Percentiles rank a stretch among this genome's conserved stretches.
Evolutionary conservation across 2,329 filamentous ascomycete genomes (phyloP).

Genomic region (Cryphonectria naterciae): DNA sequence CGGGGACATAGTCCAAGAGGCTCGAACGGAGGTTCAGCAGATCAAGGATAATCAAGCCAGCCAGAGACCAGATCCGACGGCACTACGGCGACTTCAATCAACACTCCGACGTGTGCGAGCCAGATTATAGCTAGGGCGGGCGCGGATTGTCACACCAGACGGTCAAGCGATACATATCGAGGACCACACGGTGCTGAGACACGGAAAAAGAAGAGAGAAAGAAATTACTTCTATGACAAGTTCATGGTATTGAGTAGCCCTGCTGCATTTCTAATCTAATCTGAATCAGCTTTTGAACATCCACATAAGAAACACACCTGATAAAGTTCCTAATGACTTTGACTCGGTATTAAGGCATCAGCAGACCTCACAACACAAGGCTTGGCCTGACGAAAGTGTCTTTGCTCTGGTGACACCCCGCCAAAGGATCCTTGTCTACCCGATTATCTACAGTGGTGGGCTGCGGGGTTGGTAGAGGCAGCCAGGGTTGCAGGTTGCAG

Average conservation of each 20-base stretch:
- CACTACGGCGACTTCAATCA: conserved; percentile 44
- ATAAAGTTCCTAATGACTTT: neutral
- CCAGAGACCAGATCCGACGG: conserved; percentile 37
- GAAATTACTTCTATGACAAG: neutral
- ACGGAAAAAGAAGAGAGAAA: neutral
- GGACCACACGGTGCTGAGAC: neutral
- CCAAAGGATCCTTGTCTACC: conserved; percentile 11
- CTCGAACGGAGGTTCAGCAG: conserved; percentile 57
- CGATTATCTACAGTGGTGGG: neutral
- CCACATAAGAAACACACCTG: neutral
- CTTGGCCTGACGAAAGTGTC: neutral
- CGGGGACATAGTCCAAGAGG: conserved; percentile 58
- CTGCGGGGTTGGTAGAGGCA: conserved; percentile 3
- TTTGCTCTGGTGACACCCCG: conserved; percentile 8
- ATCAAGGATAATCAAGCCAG: conserved; percentile 38
- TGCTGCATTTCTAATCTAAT: neutral
- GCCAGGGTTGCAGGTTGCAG: neutral
- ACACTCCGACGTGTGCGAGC: conserved; percentile 46
- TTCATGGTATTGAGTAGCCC: neutral
- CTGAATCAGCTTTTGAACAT: neutral
- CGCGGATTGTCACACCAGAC: neutral
- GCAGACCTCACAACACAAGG: neutral
- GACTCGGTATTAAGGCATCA: neutral
- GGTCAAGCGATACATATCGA: neutral
- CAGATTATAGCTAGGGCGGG: conserved; percentile 23